Conservation (phyloP, 306 rosid genomes). For the Quercus rubra region DNA sequence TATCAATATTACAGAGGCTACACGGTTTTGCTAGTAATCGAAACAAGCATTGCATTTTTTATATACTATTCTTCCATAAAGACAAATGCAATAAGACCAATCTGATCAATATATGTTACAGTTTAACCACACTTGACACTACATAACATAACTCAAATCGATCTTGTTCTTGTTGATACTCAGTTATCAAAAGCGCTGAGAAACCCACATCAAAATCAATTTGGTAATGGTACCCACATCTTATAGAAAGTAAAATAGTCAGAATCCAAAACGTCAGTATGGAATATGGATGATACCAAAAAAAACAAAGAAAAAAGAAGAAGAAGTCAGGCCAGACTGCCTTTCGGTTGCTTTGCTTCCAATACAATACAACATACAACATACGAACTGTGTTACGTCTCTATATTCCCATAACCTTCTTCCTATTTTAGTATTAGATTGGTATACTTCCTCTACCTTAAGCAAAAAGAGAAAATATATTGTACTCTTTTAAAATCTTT, state of each 20-base stretch:
- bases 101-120: neutral
- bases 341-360: constrained; percentile 61
- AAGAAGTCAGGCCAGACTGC: neutral
- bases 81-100: neutral
- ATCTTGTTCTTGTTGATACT: neutral
- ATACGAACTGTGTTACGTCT: constrained; percentile 25
- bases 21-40: too few relatives aligned
- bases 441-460: too few relatives aligned
- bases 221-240: too few relatives aligned
- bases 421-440: neutral
- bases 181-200: neutral
- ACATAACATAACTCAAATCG: too few relatives aligned
- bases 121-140: neutral
- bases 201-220: neutral
- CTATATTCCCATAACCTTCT: neutral
- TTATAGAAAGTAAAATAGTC: neutral
- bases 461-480: too few relatives aligned
- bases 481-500: too few relatives aligned
- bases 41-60: too few relatives aligned
- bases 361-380: constrained; percentile 42
- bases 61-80: too few relatives aligned
- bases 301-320: too few relatives aligned
- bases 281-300: too few relatives aligned
- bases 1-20: too few relatives aligned
- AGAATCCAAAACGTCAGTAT: neutral